Evolutionary conservation across 371 early-diverging fungal genomes (phyloP), one percentile per base, ranked within the genome.

Genomic region (Mucor indicus): DNA sequence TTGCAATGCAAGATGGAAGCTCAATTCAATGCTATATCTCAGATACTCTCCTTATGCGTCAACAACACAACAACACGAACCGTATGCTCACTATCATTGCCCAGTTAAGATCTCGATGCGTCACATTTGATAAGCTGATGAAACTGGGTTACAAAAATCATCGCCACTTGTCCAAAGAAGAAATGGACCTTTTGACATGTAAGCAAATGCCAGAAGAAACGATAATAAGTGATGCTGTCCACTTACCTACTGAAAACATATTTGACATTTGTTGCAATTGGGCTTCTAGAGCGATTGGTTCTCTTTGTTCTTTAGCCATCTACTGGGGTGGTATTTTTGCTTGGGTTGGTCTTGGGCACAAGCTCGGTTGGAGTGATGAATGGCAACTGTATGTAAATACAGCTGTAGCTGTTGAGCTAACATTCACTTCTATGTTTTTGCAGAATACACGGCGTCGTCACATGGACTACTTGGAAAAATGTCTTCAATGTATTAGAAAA

Each of bases 31-130:
- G 60, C 16, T 60, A 60, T 24, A 41, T 50, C 5, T 55, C 45
- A n/a, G 60, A 60, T 38, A 48, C 41, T 0, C 60, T 60, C 38
- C 40, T 60, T 7, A 60, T 60, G 60, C 55, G 60, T 37, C 60
- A 60, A 16, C 60, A 60, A 9, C 45, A 49, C 19, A 60, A 49
- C 16, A 39, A 54, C 13, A 44, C 24, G 2, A 19, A 49, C 13
- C 16, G 29, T 29, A 12, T 55, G 6, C 17, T 60, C 11, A 29
- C 32, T 8, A 39, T 60, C 11, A 20, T 54, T 19, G 44, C 55
- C 4, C 48, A 48, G 24, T 30, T 60, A 3, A 32, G 46, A 16
- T 60, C 60, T 13, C 27, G 60, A 38, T 36, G 20, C 2, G 11
- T 8, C 4, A 55, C 55, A 4, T 20, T 38, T 29, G 27, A 38